phyloP scores from a whole-genome alignment of 768 basidiomycete species.

The Tulasnella sp. region DNA sequence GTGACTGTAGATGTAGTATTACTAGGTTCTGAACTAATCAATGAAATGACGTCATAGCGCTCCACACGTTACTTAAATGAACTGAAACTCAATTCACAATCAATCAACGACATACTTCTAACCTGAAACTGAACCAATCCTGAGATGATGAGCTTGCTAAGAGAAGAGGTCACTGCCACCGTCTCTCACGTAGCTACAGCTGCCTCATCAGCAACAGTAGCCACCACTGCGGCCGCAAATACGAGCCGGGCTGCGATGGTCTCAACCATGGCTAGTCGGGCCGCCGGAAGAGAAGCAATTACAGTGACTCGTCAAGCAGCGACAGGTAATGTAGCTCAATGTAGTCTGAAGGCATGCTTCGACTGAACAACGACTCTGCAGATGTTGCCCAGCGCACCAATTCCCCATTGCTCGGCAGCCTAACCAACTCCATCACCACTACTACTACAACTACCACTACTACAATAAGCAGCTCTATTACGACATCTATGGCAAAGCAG shows the following conservation, averaged over 20 bases:
- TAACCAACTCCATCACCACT: neutral
- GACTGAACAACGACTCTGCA: constrained; percentile 2
- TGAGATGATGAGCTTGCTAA: constrained; percentile 7
- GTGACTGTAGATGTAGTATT: neutral
- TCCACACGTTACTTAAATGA: neutral
- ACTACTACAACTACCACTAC: neutral
- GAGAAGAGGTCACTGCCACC: constrained; percentile 1
- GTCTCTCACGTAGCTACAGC: neutral
- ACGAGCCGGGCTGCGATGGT: neutral
- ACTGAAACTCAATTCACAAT: neutral
- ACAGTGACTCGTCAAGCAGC: no score
- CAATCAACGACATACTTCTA: neutral
- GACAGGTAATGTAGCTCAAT: neutral
- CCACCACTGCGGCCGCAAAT: neutral
- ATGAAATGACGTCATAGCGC: neutral
- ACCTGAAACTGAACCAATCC: neutral
- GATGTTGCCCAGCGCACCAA: no score
- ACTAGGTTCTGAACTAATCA: neutral
- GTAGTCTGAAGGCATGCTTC: neutral
- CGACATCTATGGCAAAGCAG: neutral
- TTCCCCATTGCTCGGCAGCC: no score
- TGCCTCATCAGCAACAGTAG: neutral
- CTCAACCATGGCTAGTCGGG: neutral
- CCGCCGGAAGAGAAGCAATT: neutral
- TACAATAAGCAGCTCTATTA: neutral